phyloP scores from a whole-genome alignment of 2,329 filamentous ascomycete species.

The Nannizziopsis arthrosporioides region DNA sequence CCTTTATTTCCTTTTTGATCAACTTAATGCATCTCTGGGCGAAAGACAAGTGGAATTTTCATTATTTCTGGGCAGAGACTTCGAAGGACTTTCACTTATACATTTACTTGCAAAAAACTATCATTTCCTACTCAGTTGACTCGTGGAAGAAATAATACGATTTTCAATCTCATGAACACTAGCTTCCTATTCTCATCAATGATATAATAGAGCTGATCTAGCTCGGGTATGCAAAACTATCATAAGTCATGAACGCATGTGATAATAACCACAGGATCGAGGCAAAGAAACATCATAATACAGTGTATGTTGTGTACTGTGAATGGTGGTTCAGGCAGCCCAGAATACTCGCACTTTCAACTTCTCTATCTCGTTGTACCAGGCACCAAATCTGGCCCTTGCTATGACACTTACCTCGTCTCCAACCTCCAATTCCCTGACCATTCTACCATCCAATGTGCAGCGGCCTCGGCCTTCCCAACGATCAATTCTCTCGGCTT shows the following conservation, averaged over 20 bases:
- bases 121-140: not conserved
- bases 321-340: slow-evolving; percentile 22
- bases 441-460: slow-evolving; percentile 27
- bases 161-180: not conserved
- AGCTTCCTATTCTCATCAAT: not conserved
- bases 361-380: slow-evolving; percentile 26
- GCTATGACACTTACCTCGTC: slow-evolving; percentile 31
- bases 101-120: not conserved
- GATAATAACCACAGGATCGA: not conserved
- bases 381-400: slow-evolving; percentile 28
- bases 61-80: not conserved
- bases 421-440: slow-evolving; percentile 26
- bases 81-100: not conserved
- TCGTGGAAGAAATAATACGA: not conserved
- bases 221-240: not conserved
- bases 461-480: slow-evolving; percentile 25
- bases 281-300: not conserved
- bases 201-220: not conserved
- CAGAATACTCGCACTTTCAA: slow-evolving; percentile 28
- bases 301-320: not conserved
- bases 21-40: not conserved
- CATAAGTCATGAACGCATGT: not conserved
- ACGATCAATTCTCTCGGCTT: slow-evolving; percentile 24
- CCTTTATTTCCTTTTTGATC: not conserved
- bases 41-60: not conserved